Percentiles rank a stretch among this genome's conserved stretches.
Conservation (phyloP, 192 early-diverging fungal genomes). For the Backusella tuberculispora region DNA sequence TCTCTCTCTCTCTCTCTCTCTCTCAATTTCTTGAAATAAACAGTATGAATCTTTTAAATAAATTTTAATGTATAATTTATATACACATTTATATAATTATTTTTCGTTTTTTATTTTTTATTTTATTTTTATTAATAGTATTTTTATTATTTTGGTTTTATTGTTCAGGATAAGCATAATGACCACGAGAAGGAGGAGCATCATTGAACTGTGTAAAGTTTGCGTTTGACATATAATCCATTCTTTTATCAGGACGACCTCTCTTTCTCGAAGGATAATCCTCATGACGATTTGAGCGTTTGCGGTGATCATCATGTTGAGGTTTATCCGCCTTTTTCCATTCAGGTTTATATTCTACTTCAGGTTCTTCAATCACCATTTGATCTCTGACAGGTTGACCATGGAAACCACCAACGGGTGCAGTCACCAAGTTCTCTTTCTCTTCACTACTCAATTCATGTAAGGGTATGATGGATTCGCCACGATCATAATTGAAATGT, state of each 20-base stretch:
- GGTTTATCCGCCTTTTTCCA: conserved; percentile 25
- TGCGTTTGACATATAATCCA: background rate
- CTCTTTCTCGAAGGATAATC: background rate
- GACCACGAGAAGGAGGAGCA: background rate
- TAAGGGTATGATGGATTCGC: conserved; percentile 41
- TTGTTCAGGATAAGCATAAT: conserved; percentile 3
- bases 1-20: too few species aligned
- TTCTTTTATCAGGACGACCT: background rate
- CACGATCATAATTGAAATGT: conserved; percentile 41
- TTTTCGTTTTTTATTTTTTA: too few species aligned
- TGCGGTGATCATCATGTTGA: background rate
- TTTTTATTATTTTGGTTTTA: background rate
- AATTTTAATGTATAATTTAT: too few species aligned
- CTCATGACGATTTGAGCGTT: conserved; percentile 1
- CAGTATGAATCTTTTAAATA: too few species aligned
- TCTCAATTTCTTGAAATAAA: too few species aligned
- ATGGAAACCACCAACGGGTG: conserved; percentile 37
- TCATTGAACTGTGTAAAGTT: conserved; percentile 3
- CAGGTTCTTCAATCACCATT: conserved; percentile 44
- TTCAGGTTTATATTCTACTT: conserved; percentile 34
- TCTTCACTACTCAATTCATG: conserved; percentile 31
- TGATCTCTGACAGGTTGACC: conserved; percentile 33
- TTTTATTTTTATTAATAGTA: too few species aligned
- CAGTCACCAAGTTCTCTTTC: conserved; percentile 30
- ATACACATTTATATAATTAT: too few species aligned